phyloP scores from a whole-genome alignment of 176 grass and related monocot species.

The Hsuehochloa calcarea region DNA sequence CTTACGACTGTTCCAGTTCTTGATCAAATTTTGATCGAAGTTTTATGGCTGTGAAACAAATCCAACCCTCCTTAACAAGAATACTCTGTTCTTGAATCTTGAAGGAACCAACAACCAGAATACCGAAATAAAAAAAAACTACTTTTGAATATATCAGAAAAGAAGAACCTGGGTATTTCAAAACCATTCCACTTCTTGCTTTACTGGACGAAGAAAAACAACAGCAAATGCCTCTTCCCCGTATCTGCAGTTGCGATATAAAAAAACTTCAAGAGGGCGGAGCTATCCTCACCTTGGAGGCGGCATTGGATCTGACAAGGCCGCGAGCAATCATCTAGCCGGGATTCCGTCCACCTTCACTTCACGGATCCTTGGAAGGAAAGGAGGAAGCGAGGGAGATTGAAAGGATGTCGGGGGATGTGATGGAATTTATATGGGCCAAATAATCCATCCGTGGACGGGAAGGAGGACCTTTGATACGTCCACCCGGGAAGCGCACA shows the following conservation, averaged over 20 bases:
- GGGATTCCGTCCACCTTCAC: conserved; percentile 29
- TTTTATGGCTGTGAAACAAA: too few species aligned
- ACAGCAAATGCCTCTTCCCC: background rate
- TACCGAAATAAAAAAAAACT: too few species aligned
- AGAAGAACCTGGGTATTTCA: background rate
- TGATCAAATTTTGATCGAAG: too few species aligned
- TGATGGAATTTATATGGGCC: background rate
- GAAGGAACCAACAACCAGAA: too few species aligned
- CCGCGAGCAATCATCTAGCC: conserved; percentile 49
- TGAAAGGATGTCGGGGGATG: background rate
- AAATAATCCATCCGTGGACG: background rate
- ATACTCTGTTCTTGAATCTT: too few species aligned
- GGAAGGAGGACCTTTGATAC: background rate
- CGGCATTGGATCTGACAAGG: conserved; percentile 54
- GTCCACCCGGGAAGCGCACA: background rate
- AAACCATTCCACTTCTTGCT: background rate
- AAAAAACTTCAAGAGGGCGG: background rate
- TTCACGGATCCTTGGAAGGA: conserved; percentile 5
- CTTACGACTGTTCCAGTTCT: too few species aligned
- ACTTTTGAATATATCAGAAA: background rate
- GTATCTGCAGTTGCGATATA: background rate
- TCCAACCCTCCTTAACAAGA: too few species aligned
- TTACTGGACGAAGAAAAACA: background rate
- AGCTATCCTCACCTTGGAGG: conserved; percentile 40
- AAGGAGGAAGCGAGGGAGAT: background rate